Conservation (phyloP, 257 asterid genomes). For the Solanum arcanum region DNA sequence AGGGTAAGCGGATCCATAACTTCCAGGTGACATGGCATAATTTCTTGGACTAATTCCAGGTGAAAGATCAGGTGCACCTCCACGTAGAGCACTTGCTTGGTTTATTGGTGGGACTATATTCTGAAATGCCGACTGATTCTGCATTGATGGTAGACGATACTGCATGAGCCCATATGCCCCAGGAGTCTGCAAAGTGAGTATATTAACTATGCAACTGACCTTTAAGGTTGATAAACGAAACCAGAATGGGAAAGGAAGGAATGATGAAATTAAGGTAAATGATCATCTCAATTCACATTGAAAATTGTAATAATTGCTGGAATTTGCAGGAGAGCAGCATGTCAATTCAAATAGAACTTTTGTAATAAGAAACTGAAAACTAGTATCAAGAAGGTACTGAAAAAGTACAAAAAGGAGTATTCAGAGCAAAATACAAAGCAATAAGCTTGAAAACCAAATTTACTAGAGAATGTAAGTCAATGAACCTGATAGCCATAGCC, state of each 20-base stretch:
- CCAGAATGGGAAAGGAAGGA: constrained; percentile 3
- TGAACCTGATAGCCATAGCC: constrained; percentile 96
- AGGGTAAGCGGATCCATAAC: constrained; percentile 54
- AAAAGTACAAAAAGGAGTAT: neutral
- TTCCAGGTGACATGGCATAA: constrained; percentile 47
- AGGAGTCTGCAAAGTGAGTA: constrained; percentile 60
- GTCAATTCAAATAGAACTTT: neutral
- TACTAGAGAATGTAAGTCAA: neutral
- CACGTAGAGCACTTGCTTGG: constrained; percentile 57
- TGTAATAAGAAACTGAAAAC: neutral
- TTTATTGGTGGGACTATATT: constrained; percentile 50
- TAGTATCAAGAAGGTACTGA: neutral
- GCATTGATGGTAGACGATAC: constrained; percentile 68
- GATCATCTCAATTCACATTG: neutral
- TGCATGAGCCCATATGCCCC: constrained; percentile 81
- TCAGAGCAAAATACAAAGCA: neutral
- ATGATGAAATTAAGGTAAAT: neutral
- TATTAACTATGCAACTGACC: constrained; percentile 20
- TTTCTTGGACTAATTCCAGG: constrained; percentile 62
- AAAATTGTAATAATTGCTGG: neutral
- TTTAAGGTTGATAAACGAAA: constrained; percentile 13
- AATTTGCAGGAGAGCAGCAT: neutral
- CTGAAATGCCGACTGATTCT: constrained; percentile 59
- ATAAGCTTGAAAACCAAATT: neutral
- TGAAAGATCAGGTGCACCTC: constrained; percentile 53